Percentiles rank a stretch among this genome's conserved stretches.
These are phyloP conservation scores for Afroboletus lepidellus DNA, from an alignment of 1,284 basidiomycete genomes.

Conservation along the genomic window DNA sequence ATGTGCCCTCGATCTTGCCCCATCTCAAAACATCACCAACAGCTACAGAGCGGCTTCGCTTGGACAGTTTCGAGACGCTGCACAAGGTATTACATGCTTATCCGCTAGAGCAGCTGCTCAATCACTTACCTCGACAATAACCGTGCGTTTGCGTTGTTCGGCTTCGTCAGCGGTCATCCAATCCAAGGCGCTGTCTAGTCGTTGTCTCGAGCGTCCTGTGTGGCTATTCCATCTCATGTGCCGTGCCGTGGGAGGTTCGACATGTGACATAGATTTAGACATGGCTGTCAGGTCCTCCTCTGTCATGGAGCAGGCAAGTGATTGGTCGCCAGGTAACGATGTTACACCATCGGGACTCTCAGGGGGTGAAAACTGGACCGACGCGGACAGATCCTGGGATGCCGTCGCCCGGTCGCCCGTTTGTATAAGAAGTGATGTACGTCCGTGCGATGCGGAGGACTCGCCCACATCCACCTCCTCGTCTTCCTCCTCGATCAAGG, in stretches of 20 bases:
- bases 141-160: slow-evolving; percentile 51
- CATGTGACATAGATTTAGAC: slow-evolving; percentile 72
- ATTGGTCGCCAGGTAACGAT: slow-evolving; percentile 51
- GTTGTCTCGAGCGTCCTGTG: slow-evolving; percentile 25
- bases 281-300: slow-evolving; percentile 72
- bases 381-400: slow-evolving; percentile 35
- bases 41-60: slow-evolving; percentile 64
- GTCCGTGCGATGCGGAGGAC: slow-evolving; percentile 32
- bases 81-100: slow-evolving; percentile 1
- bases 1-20: slow-evolving; percentile 4
- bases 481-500: slow-evolving; percentile 48
- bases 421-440: slow-evolving; percentile 24
- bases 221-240: slow-evolving; percentile 48
- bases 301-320: slow-evolving; percentile 51
- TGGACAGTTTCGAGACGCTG: slow-evolving; percentile 74
- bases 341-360: slow-evolving; percentile 47
- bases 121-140: slow-evolving; percentile 67
- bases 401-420: slow-evolving; percentile 18
- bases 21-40: slow-evolving; percentile 49
- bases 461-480: slow-evolving; percentile 55
- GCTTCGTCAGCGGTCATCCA: slow-evolving; percentile 61
- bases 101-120: not conserved
- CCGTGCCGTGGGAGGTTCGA: slow-evolving; percentile 40
- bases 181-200: slow-evolving; percentile 51
- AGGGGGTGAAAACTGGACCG: slow-evolving; percentile 46